Evolutionary conservation across 78 protist species (phyloP).

Genomic region (Salpingoeca rosetta): DNA sequence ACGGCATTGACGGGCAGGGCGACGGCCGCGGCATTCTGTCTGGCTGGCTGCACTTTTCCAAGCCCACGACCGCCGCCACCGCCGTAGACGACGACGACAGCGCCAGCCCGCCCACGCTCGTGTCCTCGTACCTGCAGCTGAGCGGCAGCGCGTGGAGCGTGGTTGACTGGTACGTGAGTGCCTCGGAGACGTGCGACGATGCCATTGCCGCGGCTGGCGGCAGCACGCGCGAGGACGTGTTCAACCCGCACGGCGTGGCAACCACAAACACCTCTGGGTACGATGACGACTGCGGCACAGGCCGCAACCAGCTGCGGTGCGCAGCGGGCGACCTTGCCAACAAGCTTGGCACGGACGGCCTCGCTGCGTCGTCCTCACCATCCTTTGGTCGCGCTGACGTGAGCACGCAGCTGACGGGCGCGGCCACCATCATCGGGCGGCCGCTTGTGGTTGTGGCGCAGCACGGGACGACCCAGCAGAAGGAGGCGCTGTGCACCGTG

Average conservation of each 20-base stretch:
- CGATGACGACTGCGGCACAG: neutral
- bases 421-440: neutral
- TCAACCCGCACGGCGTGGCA: no score
- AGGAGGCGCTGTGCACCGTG: neutral
- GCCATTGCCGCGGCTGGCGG: neutral
- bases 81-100: no score
- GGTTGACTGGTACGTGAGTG: neutral
- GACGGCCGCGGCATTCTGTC: no score
- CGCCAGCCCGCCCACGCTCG: neutral
- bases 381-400: neutral
- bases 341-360: neutral
- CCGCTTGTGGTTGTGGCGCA: neutral
- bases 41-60: no score
- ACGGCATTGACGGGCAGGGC: no score
- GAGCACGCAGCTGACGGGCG: neutral
- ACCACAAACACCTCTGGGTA: no score
- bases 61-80: no score
- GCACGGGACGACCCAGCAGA: neutral
- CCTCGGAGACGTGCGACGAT: neutral
- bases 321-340: neutral
- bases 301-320: neutral
- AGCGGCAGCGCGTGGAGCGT: neutral
- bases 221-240: no score
- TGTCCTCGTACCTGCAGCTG: neutral
- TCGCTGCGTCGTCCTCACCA: no score